Conservation (phyloP, 352 stramenopile species). For the Peronosclerospora sorghi region DNA sequence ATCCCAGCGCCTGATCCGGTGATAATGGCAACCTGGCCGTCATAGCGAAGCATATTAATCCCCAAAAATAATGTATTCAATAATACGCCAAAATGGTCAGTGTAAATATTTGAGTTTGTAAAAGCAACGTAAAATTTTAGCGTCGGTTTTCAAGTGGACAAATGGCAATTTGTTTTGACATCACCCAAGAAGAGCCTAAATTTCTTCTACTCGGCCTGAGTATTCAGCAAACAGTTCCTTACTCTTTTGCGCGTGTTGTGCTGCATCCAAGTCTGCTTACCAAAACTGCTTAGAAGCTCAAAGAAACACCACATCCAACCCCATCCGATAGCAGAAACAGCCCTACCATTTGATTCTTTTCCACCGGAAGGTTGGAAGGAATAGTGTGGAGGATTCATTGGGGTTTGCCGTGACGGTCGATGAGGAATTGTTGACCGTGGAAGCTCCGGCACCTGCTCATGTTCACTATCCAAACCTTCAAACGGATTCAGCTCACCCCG, state of each 20-base stretch:
- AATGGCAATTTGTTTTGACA: too few species aligned
- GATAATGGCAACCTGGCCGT: constrained; percentile 67
- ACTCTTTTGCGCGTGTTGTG: constrained; percentile 32
- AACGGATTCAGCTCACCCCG: constrained; percentile 32
- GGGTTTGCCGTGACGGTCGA: constrained; percentile 28
- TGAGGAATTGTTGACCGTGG: constrained; percentile 30
- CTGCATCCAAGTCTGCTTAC: constrained; percentile 12
- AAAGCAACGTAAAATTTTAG: too few species aligned
- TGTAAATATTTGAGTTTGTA: too few species aligned
- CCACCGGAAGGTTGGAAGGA: constrained; percentile 55
- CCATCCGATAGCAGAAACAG: neutral
- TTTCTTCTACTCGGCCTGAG: constrained; percentile 54
- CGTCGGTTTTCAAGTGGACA: too few species aligned
- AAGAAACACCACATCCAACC: neutral
- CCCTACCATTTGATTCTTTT: constrained; percentile 18
- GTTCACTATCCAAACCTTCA: constrained; percentile 50
- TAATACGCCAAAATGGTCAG: too few species aligned
- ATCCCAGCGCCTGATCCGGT: constrained; percentile 66
- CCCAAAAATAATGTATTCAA: too few species aligned
- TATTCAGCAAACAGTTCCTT: constrained; percentile 66
- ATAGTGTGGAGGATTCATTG: constrained; percentile 56
- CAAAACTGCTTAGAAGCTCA: too few species aligned
- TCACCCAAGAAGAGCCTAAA: constrained; percentile 34
- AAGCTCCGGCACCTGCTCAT: constrained; percentile 47
- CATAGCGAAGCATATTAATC: constrained; percentile 76